phyloP scores from a whole-genome alignment of 2,329 filamentous ascomycete species.

The Exophiala mesophila region DNA sequence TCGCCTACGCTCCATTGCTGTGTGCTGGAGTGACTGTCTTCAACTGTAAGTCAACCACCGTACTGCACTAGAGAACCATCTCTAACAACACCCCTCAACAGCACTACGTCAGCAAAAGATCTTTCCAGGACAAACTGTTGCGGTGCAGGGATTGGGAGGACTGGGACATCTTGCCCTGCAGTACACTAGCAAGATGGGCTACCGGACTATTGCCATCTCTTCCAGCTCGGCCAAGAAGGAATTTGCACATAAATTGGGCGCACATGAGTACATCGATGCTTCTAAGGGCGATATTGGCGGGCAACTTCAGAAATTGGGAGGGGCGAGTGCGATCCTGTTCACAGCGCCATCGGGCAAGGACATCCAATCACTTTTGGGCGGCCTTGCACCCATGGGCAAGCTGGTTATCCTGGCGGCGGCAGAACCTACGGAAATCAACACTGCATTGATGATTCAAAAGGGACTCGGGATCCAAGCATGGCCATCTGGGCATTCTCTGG shows the following conservation, averaged over 20 bases:
- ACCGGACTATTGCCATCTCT: conserved; percentile 49
- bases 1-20: conserved; percentile 43
- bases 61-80: not conserved
- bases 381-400: conserved; percentile 33
- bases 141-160: conserved; percentile 50
- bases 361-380: conserved; percentile 34
- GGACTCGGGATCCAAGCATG: conserved; percentile 48
- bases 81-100: conserved; percentile 15
- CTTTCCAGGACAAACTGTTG: conserved; percentile 43
- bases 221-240: conserved; percentile 48
- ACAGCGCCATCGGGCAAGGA: conserved; percentile 35
- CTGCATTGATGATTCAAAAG: conserved; percentile 38
- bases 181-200: conserved; percentile 50
- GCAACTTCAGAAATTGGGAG: conserved; percentile 35
- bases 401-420: conserved; percentile 34
- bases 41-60: conserved; percentile 31
- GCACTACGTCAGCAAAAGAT: conserved; percentile 47
- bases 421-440: conserved; percentile 27
- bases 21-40: conserved; percentile 51
- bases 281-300: conserved; percentile 33
- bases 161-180: conserved; percentile 52
- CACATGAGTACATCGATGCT: conserved; percentile 52
- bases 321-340: conserved; percentile 31
- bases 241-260: conserved; percentile 52
- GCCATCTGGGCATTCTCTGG: conserved; percentile 50